Percentiles rank a stretch among this genome's conserved stretches.
Conservation (phyloP, 805 yeast genomes). For the Suhomyces tanzawaensis region DNA sequence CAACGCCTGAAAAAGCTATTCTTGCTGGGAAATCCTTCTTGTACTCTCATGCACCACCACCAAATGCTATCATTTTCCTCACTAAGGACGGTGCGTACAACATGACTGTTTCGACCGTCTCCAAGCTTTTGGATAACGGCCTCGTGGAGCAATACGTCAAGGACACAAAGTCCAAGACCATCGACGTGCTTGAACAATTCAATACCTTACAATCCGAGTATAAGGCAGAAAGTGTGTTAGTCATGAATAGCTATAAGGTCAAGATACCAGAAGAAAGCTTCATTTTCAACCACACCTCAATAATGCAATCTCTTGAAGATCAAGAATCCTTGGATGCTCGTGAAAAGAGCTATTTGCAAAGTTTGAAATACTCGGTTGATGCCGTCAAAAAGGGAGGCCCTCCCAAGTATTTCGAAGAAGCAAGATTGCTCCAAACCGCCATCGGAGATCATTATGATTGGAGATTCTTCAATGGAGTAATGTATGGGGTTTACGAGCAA, state of each 20-base stretch:
- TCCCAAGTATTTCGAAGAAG: slow-evolving; percentile 41
- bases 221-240: slow-evolving; percentile 20
- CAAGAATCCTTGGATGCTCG: slow-evolving; percentile 15
- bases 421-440: slow-evolving; percentile 24
- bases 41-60: slow-evolving; percentile 30
- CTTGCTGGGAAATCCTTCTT: slow-evolving; percentile 21
- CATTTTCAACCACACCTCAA: slow-evolving; percentile 17
- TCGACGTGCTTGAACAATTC: slow-evolving; percentile 23
- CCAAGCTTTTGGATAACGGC: slow-evolving; percentile 20
- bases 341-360: slow-evolving; percentile 28
- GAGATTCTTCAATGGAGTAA: slow-evolving; percentile 25
- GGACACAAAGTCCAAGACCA: slow-evolving; percentile 2
- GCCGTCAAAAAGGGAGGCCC: slow-evolving; percentile 30
- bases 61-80: slow-evolving; percentile 21
- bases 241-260: slow-evolving; percentile 27
- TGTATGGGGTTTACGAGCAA: slow-evolving; percentile 17
- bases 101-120: slow-evolving; percentile 14
- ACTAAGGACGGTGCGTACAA: slow-evolving; percentile 35
- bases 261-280: slow-evolving; percentile 27
- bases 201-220: slow-evolving; percentile 15
- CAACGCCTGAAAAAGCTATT: slow-evolving; percentile 14
- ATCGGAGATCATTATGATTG: slow-evolving; percentile 28
- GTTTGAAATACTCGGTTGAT: slow-evolving; percentile 30
- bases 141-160: slow-evolving; percentile 22
- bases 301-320: slow-evolving; percentile 17